phyloP scores from a whole-genome alignment of 768 basidiomycete species.

The Rubroboletus satanas region DNA sequence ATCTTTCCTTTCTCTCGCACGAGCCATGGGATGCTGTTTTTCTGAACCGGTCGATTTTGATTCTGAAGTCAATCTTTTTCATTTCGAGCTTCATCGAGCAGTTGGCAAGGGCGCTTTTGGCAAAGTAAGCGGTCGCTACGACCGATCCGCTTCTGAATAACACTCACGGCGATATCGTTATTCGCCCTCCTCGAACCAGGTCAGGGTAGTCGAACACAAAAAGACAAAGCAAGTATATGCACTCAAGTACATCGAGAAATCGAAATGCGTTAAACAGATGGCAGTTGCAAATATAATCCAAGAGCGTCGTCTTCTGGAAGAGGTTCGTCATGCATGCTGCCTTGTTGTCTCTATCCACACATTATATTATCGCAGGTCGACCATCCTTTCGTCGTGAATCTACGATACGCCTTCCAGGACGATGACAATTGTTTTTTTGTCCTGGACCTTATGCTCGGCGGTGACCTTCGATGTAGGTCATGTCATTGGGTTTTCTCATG shows the following conservation, averaged over 20 bases:
- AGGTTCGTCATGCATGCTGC: conserved; percentile 48
- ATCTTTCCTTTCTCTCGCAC: conserved; percentile 34
- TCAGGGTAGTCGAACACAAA: conserved; percentile 96
- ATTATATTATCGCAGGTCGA: conserved; percentile 54
- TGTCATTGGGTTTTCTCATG: background rate
- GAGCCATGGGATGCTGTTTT: conserved; percentile 56
- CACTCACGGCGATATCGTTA: conserved; percentile 1
- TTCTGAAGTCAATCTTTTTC: conserved; percentile 82
- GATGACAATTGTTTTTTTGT: conserved; percentile 98
- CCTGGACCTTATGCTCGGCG: conserved; percentile 93
- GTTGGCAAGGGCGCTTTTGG: conserved; percentile 98
- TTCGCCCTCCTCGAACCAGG: conserved; percentile 42
- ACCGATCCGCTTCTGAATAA: background rate
- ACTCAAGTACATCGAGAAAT: conserved; percentile 97
- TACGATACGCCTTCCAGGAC: conserved; percentile 96
- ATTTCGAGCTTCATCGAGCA: conserved; percentile 93
- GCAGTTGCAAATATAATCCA: conserved; percentile 92
- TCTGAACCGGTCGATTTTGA: conserved; percentile 84
- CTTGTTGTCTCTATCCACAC: conserved; percentile 9
- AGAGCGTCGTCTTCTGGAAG: conserved; percentile 87
- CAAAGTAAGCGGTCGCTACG: conserved; percentile 55
- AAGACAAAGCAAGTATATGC: conserved; percentile 88
- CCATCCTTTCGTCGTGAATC: conserved; percentile 84
- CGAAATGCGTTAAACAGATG: conserved; percentile 85
- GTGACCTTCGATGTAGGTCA: conserved; percentile 82